These are phyloP conservation scores for Mucuna pruriens DNA, from an alignment of 306 rosid genomes.

Conservation along the genomic window DNA sequence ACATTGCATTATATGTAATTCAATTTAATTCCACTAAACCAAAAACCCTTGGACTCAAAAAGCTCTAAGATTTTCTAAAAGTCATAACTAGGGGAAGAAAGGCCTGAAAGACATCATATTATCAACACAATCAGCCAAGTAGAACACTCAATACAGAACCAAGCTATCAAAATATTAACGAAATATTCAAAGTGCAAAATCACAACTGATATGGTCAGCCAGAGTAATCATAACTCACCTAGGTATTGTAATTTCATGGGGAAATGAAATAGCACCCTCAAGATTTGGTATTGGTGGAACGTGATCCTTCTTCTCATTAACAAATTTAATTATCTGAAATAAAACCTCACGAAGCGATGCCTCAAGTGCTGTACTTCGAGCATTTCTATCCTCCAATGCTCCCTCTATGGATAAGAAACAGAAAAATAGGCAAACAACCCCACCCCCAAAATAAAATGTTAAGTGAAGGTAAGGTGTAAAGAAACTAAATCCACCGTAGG, in stretches of 20 bases:
- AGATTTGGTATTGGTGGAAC: conserved; percentile 85
- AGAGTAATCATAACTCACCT: conserved; percentile 58
- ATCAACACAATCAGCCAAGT: conserved; percentile 14
- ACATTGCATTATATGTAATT: conserved; percentile 23
- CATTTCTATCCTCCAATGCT: conserved; percentile 69
- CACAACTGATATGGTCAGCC: not conserved
- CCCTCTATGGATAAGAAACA: conserved; percentile 56
- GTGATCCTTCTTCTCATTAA: conserved; percentile 97
- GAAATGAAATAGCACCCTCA: conserved; percentile 79
- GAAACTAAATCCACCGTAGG: not conserved
- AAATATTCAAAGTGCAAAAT: conserved; percentile 2
- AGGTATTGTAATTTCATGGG: conserved; percentile 86
- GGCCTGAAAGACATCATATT: not conserved
- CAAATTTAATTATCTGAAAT: conserved; percentile 91
- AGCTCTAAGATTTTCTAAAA: not conserved
- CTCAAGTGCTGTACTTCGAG: conserved; percentile 84
- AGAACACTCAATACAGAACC: conserved; percentile 1
- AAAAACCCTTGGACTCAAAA: not conserved
- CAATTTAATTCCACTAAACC: conserved; percentile 3
- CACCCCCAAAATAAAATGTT: not conserved
- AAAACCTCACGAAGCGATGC: conserved; percentile 85
- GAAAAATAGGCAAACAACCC: not conserved
- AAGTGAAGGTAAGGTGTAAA: not conserved
- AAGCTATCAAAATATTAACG: not conserved
- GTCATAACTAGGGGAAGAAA: not conserved